Evolutionary conservation across 2,329 filamentous ascomycete species (phyloP), one percentile per base, ranked within the genome.

Genomic region (Immersiporthe knoxdaviesiana): DNA sequence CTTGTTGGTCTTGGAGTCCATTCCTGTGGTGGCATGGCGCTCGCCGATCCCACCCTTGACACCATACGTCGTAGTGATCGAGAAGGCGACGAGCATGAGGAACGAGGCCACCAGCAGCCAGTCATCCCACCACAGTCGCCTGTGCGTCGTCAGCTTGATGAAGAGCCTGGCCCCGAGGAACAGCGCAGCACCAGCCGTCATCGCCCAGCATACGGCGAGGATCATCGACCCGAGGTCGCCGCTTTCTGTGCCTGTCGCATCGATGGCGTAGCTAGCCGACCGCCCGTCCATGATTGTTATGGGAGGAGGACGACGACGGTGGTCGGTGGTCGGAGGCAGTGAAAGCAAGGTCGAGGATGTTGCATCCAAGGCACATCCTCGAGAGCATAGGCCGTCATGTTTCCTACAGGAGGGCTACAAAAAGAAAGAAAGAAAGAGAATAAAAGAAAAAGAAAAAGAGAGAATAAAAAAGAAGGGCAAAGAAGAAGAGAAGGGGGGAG

Each of bases 121-220:
- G 39, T 66, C 63, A n/a, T 66, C 63, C 63, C 63, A 66, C 32
- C 50, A 66, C 7, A 66, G 32, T 47, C 35, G 39, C n/a, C 35
- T 47, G 27, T 58, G 32, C 27, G 50, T 30, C 18, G 63, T 44
- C 30, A 66, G n/a, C 54, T 66, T 66, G 12, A 41, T 32, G 27
- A 39, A 59, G 5, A 66, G 3, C 32, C 63, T 18, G 8, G 50
- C 41, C 5, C 50, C 63, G 18, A 66, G 50, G 35, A 66, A 56
- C 21, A 66, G 4, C 8, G 50, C 52, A 4, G 63, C 50, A 35
- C 30, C 27, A 4, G 11, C 35, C n/a, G 63, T 41, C 54, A 58
- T 41, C 11, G n/a, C n/a, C 63, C 63, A 66, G 54, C 50, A 58
- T 2, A 66, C 63, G 11, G 32, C 63, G 7, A 66, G 52, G 3